Evolutionary conservation across 1,139 yeast species (phyloP).

Genomic region (Dujonia santamariae): DNA sequence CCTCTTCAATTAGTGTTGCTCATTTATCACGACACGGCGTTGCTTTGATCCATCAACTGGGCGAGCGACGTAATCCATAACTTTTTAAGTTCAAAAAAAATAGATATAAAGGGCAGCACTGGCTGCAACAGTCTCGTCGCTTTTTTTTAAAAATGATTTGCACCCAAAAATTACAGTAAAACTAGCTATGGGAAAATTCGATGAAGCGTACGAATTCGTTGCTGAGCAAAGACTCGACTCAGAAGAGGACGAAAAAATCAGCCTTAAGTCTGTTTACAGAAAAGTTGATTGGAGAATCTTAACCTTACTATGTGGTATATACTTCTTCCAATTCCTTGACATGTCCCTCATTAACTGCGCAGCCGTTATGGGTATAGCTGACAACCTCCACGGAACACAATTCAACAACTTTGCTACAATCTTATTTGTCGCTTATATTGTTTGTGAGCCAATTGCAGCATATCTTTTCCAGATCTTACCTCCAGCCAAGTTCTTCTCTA

Average conservation of each 20-base stretch:
- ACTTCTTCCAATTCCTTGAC: conserved; percentile 45
- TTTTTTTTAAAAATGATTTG: too few species aligned
- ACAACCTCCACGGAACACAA: conserved; percentile 31
- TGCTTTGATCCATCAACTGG: too few species aligned
- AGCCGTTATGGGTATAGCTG: conserved; percentile 50
- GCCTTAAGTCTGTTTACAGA: conserved; percentile 7
- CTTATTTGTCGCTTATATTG: conserved; percentile 43
- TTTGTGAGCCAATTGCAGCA: conserved; percentile 44
- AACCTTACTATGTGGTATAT: conserved; percentile 35
- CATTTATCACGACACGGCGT: too few species aligned
- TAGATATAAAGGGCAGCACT: too few species aligned
- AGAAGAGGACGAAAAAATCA: not conserved
- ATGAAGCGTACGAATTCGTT: conserved; percentile 7
- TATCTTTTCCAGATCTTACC: conserved; percentile 36
- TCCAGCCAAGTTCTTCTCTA: conserved; percentile 35
- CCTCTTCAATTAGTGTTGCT: too few species aligned
- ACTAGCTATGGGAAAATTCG: conserved; percentile 1
- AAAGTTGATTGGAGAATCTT: conserved; percentile 30
- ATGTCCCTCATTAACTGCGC: conserved; percentile 44
- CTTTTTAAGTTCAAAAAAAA: too few species aligned
- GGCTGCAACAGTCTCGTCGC: too few species aligned
- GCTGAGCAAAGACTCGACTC: conserved; percentile 2
- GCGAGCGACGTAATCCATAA: too few species aligned
- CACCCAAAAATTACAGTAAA: not conserved
- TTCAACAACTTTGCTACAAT: conserved; percentile 43